A percentile compares a stretch with the other conserved stretches of the same genome.
These are phyloP conservation scores for Calonectria pseudoturangicola DNA, from an alignment of 2,329 filamentous ascomycete genomes.

Conservation along the genomic window DNA sequence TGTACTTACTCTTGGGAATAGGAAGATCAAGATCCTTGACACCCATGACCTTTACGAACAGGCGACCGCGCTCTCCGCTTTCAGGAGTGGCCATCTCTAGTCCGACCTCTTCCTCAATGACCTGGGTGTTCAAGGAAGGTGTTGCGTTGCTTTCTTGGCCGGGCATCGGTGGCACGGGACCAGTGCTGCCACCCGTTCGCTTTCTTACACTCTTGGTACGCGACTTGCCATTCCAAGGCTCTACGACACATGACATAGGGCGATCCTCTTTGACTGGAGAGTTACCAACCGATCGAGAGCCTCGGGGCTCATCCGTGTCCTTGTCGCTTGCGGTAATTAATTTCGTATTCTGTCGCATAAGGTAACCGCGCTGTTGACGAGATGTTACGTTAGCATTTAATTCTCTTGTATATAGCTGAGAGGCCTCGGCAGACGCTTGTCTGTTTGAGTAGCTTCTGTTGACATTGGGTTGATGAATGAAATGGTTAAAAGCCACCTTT, in stretches of 20 bases:
- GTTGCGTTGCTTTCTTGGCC: constrained; percentile 87
- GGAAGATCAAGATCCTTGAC: constrained; percentile 97
- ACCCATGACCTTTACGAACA: constrained; percentile 99
- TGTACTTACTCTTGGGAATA: constrained; percentile 86
- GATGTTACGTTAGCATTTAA: constrained; percentile 78
- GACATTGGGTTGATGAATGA: constrained; percentile 49
- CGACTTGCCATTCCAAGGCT: constrained; percentile 93
- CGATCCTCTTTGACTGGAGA: constrained; percentile 85
- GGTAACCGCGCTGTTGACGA: constrained; percentile 91
- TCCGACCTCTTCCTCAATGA: constrained; percentile 80
- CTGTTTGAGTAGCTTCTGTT: constrained; percentile 57
- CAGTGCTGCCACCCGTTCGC: constrained; percentile 64
- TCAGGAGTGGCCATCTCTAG: constrained; percentile 80
- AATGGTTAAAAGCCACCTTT: constrained; percentile 80
- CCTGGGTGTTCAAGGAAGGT: constrained; percentile 74
- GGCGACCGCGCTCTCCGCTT: constrained; percentile 88
- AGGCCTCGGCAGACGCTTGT: constrained; percentile 66
- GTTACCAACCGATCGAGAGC: constrained; percentile 77
- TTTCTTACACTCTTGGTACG: constrained; percentile 80
- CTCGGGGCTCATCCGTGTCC: constrained; percentile 73
- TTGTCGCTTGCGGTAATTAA: constrained; percentile 94
- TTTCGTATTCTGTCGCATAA: constrained; percentile 99
- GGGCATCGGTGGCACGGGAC: constrained; percentile 87
- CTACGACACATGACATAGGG: constrained; percentile 95
- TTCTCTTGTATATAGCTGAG: constrained; percentile 40